Percentiles rank a stretch among this genome's conserved stretches.
Conservation (phyloP, 2,329 filamentous ascomycete genomes). For the Piedraia hortae region DNA sequence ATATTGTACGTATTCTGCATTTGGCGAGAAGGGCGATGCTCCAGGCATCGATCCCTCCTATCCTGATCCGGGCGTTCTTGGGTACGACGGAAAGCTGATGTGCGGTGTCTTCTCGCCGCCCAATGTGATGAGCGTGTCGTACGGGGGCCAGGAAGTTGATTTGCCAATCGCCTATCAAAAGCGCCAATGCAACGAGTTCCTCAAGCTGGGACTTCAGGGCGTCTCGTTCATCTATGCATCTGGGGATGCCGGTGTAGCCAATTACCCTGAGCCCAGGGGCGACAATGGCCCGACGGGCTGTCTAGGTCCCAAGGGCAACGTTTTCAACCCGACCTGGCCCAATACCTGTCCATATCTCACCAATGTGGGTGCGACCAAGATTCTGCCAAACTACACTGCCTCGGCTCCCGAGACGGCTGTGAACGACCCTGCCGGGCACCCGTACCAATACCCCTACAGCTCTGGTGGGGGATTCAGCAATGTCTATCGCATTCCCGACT, state of each 20-base stretch:
- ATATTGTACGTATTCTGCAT: slow-evolving; percentile 21
- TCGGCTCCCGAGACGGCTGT: slow-evolving; percentile 3
- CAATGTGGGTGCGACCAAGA: slow-evolving; percentile 22
- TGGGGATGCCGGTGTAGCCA: slow-evolving; percentile 18
- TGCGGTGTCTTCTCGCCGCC: slow-evolving; percentile 23
- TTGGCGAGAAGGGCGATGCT: slow-evolving; percentile 15
- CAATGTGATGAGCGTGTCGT: slow-evolving; percentile 29
- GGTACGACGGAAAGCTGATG: slow-evolving; percentile 19
- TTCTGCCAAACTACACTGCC: slow-evolving; percentile 2
- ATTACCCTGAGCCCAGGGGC: slow-evolving; percentile 8
- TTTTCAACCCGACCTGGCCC: slow-evolving; percentile 2
- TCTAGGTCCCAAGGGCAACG: slow-evolving; percentile 5
- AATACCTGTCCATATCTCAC: slow-evolving; percentile 8
- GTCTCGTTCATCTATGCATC: slow-evolving; percentile 20
- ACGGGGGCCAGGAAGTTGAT: slow-evolving; percentile 25
- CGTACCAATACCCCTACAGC: slow-evolving; percentile 2
- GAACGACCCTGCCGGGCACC: slow-evolving; percentile 2
- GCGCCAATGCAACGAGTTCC: slow-evolving; percentile 14
- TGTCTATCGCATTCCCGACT: slow-evolving; percentile 11
- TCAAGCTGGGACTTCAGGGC: slow-evolving; percentile 21
- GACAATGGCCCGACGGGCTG: slow-evolving; percentile 8
- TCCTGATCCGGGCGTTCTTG: slow-evolving; percentile 13
- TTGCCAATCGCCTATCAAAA: slow-evolving; percentile 25
- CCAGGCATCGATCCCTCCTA: slow-evolving; percentile 21
- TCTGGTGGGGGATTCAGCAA: slow-evolving; percentile 15